Evolutionary conservation across 176 grass and related monocot species (phyloP).

Genomic region (Triticum dicoccoides): DNA sequence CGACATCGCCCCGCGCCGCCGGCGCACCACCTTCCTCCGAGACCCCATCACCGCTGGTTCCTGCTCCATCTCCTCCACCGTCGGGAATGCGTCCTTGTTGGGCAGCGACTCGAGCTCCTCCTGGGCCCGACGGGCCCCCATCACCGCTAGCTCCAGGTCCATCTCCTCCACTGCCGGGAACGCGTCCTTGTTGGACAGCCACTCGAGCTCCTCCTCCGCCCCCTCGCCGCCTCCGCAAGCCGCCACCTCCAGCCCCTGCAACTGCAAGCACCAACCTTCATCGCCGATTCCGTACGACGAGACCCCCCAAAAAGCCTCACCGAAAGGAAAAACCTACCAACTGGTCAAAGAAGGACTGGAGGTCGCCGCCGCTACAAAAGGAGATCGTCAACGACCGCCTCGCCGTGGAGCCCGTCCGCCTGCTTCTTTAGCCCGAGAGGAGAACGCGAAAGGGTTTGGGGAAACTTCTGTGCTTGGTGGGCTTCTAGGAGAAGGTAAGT

Average conservation of each 20-base stretch:
- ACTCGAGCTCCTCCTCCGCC: conserved; percentile 8
- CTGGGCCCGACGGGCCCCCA: background rate
- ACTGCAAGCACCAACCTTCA: conserved; percentile 29
- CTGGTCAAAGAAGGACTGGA: conserved; percentile 25
- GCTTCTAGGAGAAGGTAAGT: background rate
- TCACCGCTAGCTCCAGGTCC: background rate
- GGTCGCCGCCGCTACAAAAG: background rate
- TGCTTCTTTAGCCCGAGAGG: background rate
- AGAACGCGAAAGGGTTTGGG: background rate
- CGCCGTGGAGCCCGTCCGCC: background rate
- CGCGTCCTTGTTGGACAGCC: background rate
- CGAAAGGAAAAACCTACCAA: background rate
- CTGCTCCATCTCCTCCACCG: background rate
- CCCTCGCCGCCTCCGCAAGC: background rate
- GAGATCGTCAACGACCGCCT: conserved; percentile 15
- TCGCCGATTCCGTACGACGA: background rate
- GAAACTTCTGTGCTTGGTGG: background rate
- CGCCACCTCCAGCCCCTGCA: conserved; percentile 1
- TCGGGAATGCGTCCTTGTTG: background rate
- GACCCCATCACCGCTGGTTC: background rate
- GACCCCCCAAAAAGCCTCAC: background rate
- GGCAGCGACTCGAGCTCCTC: conserved; percentile 9
- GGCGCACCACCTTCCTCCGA: background rate
- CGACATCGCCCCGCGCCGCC: background rate
- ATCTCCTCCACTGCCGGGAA: background rate